Base-by-base conservation (phyloP, 345 rosid species). In the Lepidium africanum region DNA sequence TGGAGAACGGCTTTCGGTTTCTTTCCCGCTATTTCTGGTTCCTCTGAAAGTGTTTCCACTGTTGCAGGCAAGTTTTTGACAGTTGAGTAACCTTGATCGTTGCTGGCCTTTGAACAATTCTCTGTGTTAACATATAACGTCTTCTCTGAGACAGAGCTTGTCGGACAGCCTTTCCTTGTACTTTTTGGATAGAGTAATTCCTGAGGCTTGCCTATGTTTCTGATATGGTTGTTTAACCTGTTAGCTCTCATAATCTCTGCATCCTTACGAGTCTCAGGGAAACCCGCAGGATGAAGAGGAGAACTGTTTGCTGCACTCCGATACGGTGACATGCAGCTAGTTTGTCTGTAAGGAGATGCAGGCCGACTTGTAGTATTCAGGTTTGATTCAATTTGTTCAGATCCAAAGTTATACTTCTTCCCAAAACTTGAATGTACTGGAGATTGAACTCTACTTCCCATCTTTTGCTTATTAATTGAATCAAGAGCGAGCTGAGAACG, bases 291-390 rank as follows among this genome's bases (percentile, higher is more conserved):
- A 25, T 79, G 81, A 61, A 80, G 80, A 54, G 92, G 85, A n/a
- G 96, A 86, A 58, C 62, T 81, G 67, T 80, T 80, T 30, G 78
- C 80, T 68, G 76, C 84, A 32, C 79, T 82, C 46, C 85, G 84
- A 55, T 80, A 84, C 21, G 91, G 91, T 71, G 91, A 82, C 74
- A 84, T 59, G 42, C 67, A 72, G 13, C 81, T 78, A 35, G 79
- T 46, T 14, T 81, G 90, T 77, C 86, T 82, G 49, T 57, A 78
- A 32, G 96, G 92, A 73, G 90, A 81, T 67, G 88, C 79, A 35
- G 84, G 78, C 38, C 75, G 71, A 58, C 76, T 77, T 38, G 66
- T 68, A 39, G 25, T 40, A 59, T 71, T 64, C 47, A 69, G 52
- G 59, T 75, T 73, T 58, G 69, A 16, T 9, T 51, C 72, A 73